Evolutionary conservation across 257 asterid genomes (phyloP).

Genomic region (Parsonsia alboflavescens): DNA sequence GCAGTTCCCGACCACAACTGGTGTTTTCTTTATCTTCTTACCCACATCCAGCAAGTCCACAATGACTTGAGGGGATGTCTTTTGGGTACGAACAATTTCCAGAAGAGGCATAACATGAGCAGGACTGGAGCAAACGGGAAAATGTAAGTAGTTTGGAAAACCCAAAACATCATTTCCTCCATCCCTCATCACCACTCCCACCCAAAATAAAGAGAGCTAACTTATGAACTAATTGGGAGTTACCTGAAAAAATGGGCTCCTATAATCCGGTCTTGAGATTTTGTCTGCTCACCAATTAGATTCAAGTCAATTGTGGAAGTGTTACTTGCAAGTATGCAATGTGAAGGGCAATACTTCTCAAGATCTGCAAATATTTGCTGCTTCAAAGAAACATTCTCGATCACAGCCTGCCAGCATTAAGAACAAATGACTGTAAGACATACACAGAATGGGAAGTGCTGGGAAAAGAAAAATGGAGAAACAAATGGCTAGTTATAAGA

Average conservation of each 20-base stretch:
- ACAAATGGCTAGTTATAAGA: neutral
- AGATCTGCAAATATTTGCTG: conserved; percentile 86
- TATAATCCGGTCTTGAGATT: conserved; percentile 71
- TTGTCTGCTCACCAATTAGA: conserved; percentile 76
- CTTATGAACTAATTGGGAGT: neutral
- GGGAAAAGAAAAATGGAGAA: neutral
- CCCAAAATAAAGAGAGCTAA: neutral
- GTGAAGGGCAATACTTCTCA: conserved; percentile 79
- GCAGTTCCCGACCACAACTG: conserved; percentile 95
- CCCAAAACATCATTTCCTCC: neutral
- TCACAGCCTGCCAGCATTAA: conserved; percentile 56
- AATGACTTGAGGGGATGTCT: conserved; percentile 82
- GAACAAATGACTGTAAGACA: conserved; percentile 4
- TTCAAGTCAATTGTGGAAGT: conserved; percentile 89
- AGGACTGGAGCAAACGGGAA: conserved; percentile 52
- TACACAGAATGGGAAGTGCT: neutral
- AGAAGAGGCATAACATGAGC: conserved; percentile 99
- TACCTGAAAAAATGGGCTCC: conserved; percentile 99
- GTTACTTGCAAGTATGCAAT: conserved; percentile 88
- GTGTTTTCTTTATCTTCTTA: conserved; percentile 88
- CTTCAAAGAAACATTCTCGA: conserved; percentile 80
- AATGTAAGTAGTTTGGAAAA: neutral
- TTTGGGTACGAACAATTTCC: conserved; percentile 82
- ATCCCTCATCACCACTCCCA: neutral
- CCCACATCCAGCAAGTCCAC: conserved; percentile 83